These are phyloP conservation scores for Letharia lupina DNA, from an alignment of 495 filamentous ascomycete genomes.

Conservation along the genomic window DNA sequence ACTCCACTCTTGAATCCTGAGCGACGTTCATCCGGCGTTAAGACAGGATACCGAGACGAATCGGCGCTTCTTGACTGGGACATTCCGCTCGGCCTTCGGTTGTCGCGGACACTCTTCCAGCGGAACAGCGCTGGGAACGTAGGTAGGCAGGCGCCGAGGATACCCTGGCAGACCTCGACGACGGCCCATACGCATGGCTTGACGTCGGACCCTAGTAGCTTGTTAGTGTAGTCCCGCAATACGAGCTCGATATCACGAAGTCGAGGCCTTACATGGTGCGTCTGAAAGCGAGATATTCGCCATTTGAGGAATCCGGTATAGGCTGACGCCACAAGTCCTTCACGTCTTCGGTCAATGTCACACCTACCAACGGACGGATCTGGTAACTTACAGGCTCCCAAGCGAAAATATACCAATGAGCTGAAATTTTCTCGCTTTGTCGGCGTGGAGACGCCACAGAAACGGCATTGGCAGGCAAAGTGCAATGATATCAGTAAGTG, in stretches of 20 bases:
- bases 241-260: background rate
- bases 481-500: constrained; percentile 16
- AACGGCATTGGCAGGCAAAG: constrained; percentile 17
- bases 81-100: background rate
- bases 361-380: background rate
- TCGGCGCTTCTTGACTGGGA: background rate
- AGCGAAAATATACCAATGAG: constrained; percentile 17
- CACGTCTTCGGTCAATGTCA: background rate
- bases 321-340: constrained; percentile 12
- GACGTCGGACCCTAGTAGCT: constrained; percentile 1
- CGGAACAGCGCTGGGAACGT: constrained; percentile 4
- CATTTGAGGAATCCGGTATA: constrained; percentile 8
- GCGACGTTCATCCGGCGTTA: constrained; percentile 1
- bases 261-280: constrained; percentile 3
- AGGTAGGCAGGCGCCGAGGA: constrained; percentile 15
- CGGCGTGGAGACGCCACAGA: constrained; percentile 19
- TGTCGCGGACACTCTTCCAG: background rate
- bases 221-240: background rate
- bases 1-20: background rate
- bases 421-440: constrained; percentile 9
- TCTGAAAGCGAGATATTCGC: constrained; percentile 9
- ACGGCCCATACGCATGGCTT: constrained; percentile 11
- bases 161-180: constrained; percentile 10
- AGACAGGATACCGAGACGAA: constrained; percentile 2
- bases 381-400: constrained; percentile 19